Evolutionary conservation across 108 stramenopile genomes (phyloP).

Genomic region (Seminavis robusta): DNA sequence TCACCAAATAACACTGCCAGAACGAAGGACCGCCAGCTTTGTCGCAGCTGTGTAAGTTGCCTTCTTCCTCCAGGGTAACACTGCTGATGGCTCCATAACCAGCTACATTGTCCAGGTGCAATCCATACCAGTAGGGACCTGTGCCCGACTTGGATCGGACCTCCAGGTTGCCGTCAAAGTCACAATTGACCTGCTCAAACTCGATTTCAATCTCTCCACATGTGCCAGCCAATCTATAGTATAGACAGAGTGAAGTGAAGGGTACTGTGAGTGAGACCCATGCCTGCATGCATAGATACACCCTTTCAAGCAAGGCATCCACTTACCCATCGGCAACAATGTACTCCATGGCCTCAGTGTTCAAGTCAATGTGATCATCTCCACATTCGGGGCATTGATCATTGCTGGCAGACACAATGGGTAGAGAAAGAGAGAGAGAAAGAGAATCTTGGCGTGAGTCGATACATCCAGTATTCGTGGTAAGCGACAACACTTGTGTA

Average conservation of each 20-base stretch:
- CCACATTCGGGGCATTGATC: constrained; percentile 18
- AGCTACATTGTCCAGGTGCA: constrained; percentile 14
- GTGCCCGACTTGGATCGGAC: constrained; percentile 21
- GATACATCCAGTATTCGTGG: too few relatives aligned
- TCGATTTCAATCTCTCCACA: constrained; percentile 10
- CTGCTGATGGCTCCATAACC: constrained; percentile 18
- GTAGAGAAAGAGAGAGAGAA: too few relatives aligned
- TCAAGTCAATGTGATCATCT: constrained; percentile 8
- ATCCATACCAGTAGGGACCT: constrained; percentile 9
- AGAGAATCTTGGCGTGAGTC: too few relatives aligned
- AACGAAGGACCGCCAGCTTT: constrained; percentile 10
- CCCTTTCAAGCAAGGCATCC: too few relatives aligned
- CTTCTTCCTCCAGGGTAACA: too few relatives aligned
- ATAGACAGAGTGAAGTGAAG: too few relatives aligned
- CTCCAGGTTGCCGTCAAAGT: constrained; percentile 5
- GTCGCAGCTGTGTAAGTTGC: not conserved
- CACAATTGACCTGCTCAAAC: constrained; percentile 3
- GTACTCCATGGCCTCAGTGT: constrained; percentile 4
- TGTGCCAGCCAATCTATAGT: constrained; percentile 15
- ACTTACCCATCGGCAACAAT: constrained; percentile 11
- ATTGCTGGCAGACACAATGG: too few relatives aligned
- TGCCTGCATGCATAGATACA: too few relatives aligned
- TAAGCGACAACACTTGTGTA: too few relatives aligned
- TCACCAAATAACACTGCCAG: constrained; percentile 4
- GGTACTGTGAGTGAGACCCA: too few relatives aligned